Base-by-base conservation (phyloP, 2,329 filamentous ascomycete species). In the Orbilia quercus region DNA sequence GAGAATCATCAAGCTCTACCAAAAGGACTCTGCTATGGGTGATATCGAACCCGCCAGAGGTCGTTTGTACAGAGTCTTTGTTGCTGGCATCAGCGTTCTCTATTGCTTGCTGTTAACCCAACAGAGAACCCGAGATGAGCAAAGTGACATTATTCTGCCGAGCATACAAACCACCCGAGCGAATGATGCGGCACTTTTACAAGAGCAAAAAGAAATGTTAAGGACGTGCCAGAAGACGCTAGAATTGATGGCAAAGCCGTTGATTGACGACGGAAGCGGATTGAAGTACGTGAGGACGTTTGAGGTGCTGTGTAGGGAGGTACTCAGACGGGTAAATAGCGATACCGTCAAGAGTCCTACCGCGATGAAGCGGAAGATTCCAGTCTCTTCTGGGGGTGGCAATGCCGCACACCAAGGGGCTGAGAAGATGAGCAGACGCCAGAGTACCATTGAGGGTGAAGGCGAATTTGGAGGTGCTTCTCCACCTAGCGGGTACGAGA, bases 401-500 rank as follows among this genome's bases (percentile, higher is more conserved):
- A 48, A 36, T 11, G 22, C 55, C 2, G 55, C 50, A 11, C 20
- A 45, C 16, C 44, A 31, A 18, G 53, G 40, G 14, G 54, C 53
- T 1, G 69, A 66, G 12, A 65, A 65, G 38, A 67, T 64, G 63
- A 60, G 70, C 36, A 50, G 70, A 42, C 22, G 70, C n/a, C 70
- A 64, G 40, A 73, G 69, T 12, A 66, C 60, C 6, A 73, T 73
- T 22, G 69, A 73, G 34, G 60, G 55, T 7, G 70, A 69, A 25
- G 70, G 70, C 2, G 70, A 74, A 34, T 74, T 74, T 40, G 70
- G 70, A 12, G 70, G 70, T 31, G 70, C 70, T 4, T 69, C 63
- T 4, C 70, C 70, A n/a, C 70, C 70, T 16, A 69, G 62, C 11
- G 70, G 70, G 31, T 74, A 74, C n/a, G 70, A 74, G 20, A 74